phyloP scores from a whole-genome alignment of 2,329 filamentous ascomycete species.

The Teratosphaeria pseudoeucalypti region DNA sequence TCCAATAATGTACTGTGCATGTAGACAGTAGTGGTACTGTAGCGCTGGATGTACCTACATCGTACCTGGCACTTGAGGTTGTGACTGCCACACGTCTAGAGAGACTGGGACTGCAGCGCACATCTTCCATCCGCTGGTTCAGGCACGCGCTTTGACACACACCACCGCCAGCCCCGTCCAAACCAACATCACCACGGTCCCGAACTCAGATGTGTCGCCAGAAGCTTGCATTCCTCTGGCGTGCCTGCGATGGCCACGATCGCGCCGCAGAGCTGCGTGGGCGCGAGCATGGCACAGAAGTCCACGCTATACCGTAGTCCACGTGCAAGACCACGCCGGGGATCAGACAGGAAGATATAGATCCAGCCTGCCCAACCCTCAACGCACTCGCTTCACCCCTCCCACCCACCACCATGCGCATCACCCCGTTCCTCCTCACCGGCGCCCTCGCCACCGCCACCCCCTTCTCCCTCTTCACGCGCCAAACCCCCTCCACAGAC shows the following conservation, averaged over 20 bases:
- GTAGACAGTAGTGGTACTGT: too few relatives aligned
- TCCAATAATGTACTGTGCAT: too few relatives aligned
- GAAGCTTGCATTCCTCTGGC: neutral
- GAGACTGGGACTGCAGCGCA: neutral
- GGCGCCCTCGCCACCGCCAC: neutral
- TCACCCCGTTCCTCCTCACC: neutral
- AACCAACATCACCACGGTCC: neutral
- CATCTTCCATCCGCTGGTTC: neutral
- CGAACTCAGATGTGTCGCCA: neutral
- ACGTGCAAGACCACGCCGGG: neutral
- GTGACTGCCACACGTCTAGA: neutral
- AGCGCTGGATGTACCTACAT: neutral
- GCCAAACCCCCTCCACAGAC: neutral
- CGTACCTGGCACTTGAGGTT: neutral
- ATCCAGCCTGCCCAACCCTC: neutral
- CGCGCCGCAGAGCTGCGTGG: neutral
- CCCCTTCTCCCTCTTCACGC: neutral
- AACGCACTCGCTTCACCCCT: neutral
- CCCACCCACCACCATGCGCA: neutral
- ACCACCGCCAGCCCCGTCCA: neutral
- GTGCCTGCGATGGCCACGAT: neutral
- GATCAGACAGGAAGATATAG: neutral
- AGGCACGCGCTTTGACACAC: neutral
- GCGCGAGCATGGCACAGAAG: neutral
- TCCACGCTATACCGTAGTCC: neutral